These are phyloP conservation scores for Lasiodiplodia sp. DNA, from an alignment of 2,329 filamentous ascomycete species.

Conservation along the genomic window DNA sequence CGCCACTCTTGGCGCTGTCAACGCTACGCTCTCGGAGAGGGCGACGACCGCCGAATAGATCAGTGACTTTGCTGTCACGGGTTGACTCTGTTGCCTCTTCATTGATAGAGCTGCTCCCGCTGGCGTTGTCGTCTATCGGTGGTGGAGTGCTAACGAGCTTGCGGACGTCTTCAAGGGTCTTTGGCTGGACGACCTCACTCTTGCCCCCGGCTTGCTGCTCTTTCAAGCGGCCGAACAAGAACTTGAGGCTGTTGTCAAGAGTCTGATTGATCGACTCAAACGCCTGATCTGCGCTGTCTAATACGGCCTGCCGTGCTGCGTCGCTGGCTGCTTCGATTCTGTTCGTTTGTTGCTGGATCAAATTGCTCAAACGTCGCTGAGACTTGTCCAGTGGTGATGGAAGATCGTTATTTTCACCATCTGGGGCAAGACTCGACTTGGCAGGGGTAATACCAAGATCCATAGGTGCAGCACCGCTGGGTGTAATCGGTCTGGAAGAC, in stretches of 20 bases:
- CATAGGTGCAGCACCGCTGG: slow-evolving; percentile 49
- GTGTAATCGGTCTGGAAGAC: slow-evolving; percentile 56
- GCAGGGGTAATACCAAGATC: slow-evolving; percentile 48
- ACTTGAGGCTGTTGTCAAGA: slow-evolving; percentile 90
- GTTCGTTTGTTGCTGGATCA: slow-evolving; percentile 84
- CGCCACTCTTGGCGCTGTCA: slow-evolving; percentile 73
- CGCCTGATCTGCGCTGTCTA: slow-evolving; percentile 88
- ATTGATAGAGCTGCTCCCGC: slow-evolving; percentile 62
- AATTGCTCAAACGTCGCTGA: slow-evolving; percentile 80
- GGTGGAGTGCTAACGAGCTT: slow-evolving; percentile 80
- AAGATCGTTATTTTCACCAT: slow-evolving; percentile 31
- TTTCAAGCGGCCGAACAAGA: slow-evolving; percentile 85
- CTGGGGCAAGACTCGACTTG: slow-evolving; percentile 41
- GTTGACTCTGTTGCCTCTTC: slow-evolving; percentile 42
- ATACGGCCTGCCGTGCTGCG: slow-evolving; percentile 69
- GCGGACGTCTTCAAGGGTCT: slow-evolving; percentile 90
- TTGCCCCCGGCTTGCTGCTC: slow-evolving; percentile 62
- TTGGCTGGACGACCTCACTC: slow-evolving; percentile 47
- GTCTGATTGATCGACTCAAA: slow-evolving; percentile 92
- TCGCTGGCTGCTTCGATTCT: slow-evolving; percentile 84
- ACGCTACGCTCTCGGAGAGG: slow-evolving; percentile 73
- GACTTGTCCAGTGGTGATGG: slow-evolving; percentile 57
- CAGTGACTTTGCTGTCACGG: slow-evolving; percentile 57
- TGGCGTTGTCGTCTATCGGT: slow-evolving; percentile 59
- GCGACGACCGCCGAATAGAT: slow-evolving; percentile 73